Percentiles rank a stretch among this genome's conserved stretches.
Conservation (phyloP, 495 filamentous ascomycete genomes). For the Bacidia gigantensis region DNA sequence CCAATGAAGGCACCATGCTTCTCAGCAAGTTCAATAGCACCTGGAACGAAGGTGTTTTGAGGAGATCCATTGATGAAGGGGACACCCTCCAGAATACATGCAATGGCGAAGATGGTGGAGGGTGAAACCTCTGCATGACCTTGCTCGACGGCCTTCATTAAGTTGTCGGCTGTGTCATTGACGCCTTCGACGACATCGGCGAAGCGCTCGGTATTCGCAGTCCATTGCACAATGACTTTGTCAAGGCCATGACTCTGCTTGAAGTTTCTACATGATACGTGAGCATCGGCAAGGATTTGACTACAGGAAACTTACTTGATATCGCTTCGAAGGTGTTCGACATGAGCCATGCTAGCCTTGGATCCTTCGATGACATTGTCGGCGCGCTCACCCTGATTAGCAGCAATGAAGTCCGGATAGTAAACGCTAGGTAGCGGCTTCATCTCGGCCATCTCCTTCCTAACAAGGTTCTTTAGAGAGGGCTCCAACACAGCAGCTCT, state of each 20-base stretch:
- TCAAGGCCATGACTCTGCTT: constrained; percentile 75
- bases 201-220: constrained; percentile 95
- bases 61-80: constrained; percentile 99
- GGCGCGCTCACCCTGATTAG: constrained; percentile 95
- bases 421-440: constrained; percentile 89
- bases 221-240: constrained; percentile 97
- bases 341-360: constrained; percentile 74
- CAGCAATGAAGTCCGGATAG: constrained; percentile 98
- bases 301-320: constrained; percentile 52
- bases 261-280: constrained; percentile 53
- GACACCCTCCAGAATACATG: constrained; percentile 73
- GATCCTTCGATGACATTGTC: constrained; percentile 77
- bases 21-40: constrained; percentile 82
- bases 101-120: constrained; percentile 91
- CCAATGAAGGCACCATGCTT: constrained; percentile 81
- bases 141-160: constrained; percentile 69
- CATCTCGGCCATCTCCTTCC: constrained; percentile 85
- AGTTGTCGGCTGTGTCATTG: constrained; percentile 93
- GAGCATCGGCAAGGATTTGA: constrained; percentile 3
- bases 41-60: constrained; percentile 97
- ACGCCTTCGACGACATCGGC: constrained; percentile 77
- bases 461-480: constrained; percentile 70
- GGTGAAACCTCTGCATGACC: constrained; percentile 84
- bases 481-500: constrained; percentile 90
- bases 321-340: constrained; percentile 87